These are phyloP conservation scores for Ulota crispa DNA, from an alignment of 225 moss, liverwort and hornwort species.

Conservation along the genomic window DNA sequence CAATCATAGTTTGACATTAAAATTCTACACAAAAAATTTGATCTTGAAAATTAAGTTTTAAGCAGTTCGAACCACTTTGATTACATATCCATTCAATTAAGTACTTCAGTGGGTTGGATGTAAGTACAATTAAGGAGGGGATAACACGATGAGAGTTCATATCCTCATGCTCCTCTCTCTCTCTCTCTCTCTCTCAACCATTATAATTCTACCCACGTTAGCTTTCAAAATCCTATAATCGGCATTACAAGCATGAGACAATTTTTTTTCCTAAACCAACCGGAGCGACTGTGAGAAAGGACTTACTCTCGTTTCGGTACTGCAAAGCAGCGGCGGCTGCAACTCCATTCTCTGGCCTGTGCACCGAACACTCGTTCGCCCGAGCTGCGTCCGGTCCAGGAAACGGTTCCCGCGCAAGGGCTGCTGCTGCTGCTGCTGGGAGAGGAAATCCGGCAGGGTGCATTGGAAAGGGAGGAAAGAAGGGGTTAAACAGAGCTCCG, in stretches of 20 bases:
- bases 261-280: background rate
- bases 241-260: background rate
- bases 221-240: background rate
- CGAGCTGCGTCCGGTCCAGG: slow-evolving; percentile 36
- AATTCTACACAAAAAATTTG: background rate
- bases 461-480: slow-evolving; percentile 62
- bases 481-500: slow-evolving; percentile 64
- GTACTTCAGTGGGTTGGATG: background rate
- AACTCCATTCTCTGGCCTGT: slow-evolving; percentile 58
- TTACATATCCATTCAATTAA: background rate
- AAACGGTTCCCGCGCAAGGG: slow-evolving; percentile 45
- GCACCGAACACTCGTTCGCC: slow-evolving; percentile 46
- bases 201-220: background rate
- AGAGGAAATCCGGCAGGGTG: slow-evolving; percentile 64
- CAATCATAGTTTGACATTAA: background rate
- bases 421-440: slow-evolving; percentile 16
- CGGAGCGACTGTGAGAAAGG: background rate
- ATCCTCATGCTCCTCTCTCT: background rate
- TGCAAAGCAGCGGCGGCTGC: slow-evolving; percentile 81
- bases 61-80: background rate
- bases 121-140: background rate
- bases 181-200: background rate
- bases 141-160: background rate
- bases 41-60: background rate
- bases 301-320: slow-evolving; percentile 85